Conservation (phyloP, 192 early-diverging fungal genomes). For the Lunasporangiospora selenospora region DNA sequence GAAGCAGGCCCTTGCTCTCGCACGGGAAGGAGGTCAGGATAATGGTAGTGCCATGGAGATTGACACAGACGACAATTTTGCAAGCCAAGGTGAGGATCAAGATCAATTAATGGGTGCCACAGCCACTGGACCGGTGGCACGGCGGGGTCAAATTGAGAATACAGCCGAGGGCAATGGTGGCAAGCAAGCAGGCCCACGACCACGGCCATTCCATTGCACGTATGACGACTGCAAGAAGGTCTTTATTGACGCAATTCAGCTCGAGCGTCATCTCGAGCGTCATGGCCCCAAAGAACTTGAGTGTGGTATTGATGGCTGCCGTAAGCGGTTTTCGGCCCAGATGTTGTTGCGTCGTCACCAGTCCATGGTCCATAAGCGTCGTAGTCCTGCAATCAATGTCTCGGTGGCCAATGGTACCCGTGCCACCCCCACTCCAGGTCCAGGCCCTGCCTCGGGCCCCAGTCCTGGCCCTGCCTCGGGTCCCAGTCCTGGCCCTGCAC, state of each 20-base stretch:
- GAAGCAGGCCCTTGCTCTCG: conserved; percentile 12
- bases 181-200: conserved; percentile 6
- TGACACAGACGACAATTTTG: no score
- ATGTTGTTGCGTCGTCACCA: conserved; percentile 47
- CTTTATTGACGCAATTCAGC: conserved; percentile 38
- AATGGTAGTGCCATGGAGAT: conserved; percentile 1
- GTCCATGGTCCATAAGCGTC: conserved; percentile 45
- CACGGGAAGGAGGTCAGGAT: no score
- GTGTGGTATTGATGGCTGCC: conserved; percentile 47
- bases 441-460: not conserved
- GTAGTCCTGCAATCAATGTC: conserved; percentile 19
- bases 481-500: not conserved
- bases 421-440: not conserved
- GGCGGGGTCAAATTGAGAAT: no score
- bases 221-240: conserved; percentile 47
- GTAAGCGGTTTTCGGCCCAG: conserved; percentile 44
- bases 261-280: conserved; percentile 44
- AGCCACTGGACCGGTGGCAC: no score
- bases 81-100: no score
- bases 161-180: no score
- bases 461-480: not conserved
- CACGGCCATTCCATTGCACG: conserved; percentile 41
- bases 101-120: no score
- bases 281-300: conserved; percentile 46
- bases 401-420: conserved; percentile 6